These are phyloP conservation scores for Leccinum fuscescens DNA, from an alignment of 1,284 basidiomycete genomes.

Conservation along the genomic window DNA sequence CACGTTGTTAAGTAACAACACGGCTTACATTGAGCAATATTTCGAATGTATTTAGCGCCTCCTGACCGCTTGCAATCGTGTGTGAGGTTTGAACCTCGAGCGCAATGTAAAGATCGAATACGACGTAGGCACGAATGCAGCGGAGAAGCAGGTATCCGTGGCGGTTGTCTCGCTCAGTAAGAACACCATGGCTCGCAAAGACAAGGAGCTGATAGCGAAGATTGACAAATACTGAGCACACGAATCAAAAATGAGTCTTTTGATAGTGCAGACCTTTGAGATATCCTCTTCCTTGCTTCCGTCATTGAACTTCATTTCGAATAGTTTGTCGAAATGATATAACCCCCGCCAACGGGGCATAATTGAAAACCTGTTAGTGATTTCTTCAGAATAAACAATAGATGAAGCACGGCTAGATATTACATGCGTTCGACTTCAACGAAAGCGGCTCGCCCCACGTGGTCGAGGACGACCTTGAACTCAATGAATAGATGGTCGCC, in stretches of 20 bases:
- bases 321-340: conserved; percentile 36
- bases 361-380: conserved; percentile 19
- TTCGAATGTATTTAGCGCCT: conserved; percentile 22
- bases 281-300: conserved; percentile 39
- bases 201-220: conserved; percentile 23
- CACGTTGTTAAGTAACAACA: neutral
- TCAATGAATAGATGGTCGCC: conserved; percentile 31
- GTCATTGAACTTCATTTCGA: conserved; percentile 35
- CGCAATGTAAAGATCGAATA: conserved; percentile 30
- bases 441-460: neutral
- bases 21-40: conserved; percentile 21
- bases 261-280: conserved; percentile 31
- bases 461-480: conserved; percentile 21
- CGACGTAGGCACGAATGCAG: conserved; percentile 18
- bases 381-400: neutral
- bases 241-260: neutral
- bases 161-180: conserved; percentile 12
- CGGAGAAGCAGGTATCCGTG: conserved; percentile 26
- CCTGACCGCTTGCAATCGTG: conserved; percentile 26
- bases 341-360: conserved; percentile 38
- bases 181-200: conserved; percentile 31
- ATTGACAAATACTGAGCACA: too few species aligned
- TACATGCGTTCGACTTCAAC: conserved; percentile 4
- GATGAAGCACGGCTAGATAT: neutral
- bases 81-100: conserved; percentile 34